A percentile compares a stretch with the other conserved stretches of the same genome.
These are phyloP conservation scores for Exophiala sp. DNA, from an alignment of 2,329 filamentous ascomycete genomes.

Conservation along the genomic window DNA sequence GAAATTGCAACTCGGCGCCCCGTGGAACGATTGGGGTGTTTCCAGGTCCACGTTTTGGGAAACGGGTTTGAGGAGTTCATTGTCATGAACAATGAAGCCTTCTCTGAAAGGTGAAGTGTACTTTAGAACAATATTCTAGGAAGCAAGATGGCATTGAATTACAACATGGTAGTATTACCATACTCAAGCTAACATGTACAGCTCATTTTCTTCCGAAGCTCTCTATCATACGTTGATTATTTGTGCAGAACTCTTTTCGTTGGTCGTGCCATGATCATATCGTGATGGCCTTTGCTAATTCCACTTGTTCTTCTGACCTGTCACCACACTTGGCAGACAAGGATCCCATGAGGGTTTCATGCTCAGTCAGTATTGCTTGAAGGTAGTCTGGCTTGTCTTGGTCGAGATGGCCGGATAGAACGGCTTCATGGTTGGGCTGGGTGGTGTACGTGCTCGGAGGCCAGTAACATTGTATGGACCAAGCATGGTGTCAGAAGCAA, in stretches of 20 bases:
- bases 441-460: constrained; percentile 7
- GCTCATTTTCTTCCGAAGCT: constrained; percentile 7
- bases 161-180: neutral
- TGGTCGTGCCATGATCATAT: constrained; percentile 3
- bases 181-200: constrained; percentile 9
- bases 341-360: neutral
- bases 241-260: constrained; percentile 3
- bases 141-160: neutral
- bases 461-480: constrained; percentile 1
- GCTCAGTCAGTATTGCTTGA: constrained; percentile 16
- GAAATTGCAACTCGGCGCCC: no score
- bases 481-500: constrained; percentile 1
- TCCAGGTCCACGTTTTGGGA: no score
- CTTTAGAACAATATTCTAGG: neutral
- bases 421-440: constrained; percentile 8
- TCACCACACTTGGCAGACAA: neutral
- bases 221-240: constrained; percentile 19
- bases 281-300: neutral
- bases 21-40: no score
- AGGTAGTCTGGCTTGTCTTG: constrained; percentile 5
- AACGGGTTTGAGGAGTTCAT: no score
- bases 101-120: no score
- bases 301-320: neutral
- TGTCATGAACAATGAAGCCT: no score
- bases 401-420: constrained; percentile 13